Evolutionary conservation across 441 rosid species (phyloP).

Genomic region (Arabidopsis lyrata): DNA sequence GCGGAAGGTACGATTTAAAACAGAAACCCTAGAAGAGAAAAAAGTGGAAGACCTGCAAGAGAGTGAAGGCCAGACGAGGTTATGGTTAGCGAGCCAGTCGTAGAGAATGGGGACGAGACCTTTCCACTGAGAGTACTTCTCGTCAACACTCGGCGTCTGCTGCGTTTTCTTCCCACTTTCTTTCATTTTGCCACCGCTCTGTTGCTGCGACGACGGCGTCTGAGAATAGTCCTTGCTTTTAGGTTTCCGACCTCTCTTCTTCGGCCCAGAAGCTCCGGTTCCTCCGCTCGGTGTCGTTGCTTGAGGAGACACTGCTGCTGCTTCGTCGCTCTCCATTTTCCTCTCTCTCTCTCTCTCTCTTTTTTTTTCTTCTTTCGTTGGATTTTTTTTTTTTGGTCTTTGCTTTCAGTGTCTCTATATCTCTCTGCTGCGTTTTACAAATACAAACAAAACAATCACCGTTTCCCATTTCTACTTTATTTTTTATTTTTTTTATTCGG

Average conservation of each 20-base stretch:
- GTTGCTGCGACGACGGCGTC: slow-evolving; percentile 47
- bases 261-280: slow-evolving; percentile 49
- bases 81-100: slow-evolving; percentile 99
- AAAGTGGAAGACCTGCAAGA: slow-evolving; percentile 72
- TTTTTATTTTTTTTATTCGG: not conserved
- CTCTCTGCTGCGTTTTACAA: not conserved
- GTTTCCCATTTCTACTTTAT: not conserved
- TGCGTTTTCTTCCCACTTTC: slow-evolving; percentile 45
- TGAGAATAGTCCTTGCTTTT: slow-evolving; percentile 76
- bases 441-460: slow-evolving; percentile 4
- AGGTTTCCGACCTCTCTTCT: slow-evolving; percentile 91
- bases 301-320: slow-evolving; percentile 47
- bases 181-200: slow-evolving; percentile 43
- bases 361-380: not conserved
- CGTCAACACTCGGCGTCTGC: slow-evolving; percentile 70
- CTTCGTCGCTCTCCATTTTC: slow-evolving; percentile 48
- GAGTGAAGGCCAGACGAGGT: slow-evolving; percentile 99
- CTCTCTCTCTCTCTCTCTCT: not conserved
- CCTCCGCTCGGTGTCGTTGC: slow-evolving; percentile 40
- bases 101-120: slow-evolving; percentile 95
- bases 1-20: not conserved
- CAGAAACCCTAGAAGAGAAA: slow-evolving; percentile 34
- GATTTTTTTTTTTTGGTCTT: not conserved
- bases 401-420: not conserved
- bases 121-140: slow-evolving; percentile 95